Percentiles rank a stretch among this genome's conserved stretches.
These are phyloP conservation scores for Pseudogymnoascus sp. DNA, from an alignment of 2,329 filamentous ascomycete genomes.

Conservation along the genomic window DNA sequence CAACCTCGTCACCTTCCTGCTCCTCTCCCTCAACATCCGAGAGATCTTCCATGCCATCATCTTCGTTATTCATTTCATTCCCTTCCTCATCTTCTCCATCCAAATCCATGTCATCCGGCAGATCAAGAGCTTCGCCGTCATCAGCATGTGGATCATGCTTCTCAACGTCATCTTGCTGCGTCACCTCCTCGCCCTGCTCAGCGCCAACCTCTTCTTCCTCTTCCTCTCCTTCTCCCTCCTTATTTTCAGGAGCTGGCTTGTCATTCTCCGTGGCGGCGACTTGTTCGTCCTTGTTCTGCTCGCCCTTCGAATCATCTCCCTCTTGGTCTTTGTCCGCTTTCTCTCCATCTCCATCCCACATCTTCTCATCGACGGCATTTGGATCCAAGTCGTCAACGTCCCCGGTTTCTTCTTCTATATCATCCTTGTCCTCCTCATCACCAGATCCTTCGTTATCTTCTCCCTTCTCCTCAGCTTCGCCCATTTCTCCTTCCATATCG, in stretches of 20 bases:
- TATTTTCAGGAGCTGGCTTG: slow-evolving; percentile 44
- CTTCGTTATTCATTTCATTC: slow-evolving; percentile 36
- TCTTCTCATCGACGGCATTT: slow-evolving; percentile 90
- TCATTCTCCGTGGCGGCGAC: slow-evolving; percentile 45
- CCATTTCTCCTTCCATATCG: slow-evolving; percentile 80
- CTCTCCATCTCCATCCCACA: slow-evolving; percentile 86
- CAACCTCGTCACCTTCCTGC: slow-evolving; percentile 27
- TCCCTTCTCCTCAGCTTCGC: slow-evolving; percentile 56
- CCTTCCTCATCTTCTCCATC: slow-evolving; percentile 50
- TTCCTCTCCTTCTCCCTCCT: slow-evolving; percentile 41
- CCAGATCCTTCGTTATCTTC: slow-evolving; percentile 54
- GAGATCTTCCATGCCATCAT: slow-evolving; percentile 34
- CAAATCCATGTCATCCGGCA: slow-evolving; percentile 65
- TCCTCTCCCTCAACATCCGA: slow-evolving; percentile 18
- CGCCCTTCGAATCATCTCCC: slow-evolving; percentile 63
- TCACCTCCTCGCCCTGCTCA: slow-evolving; percentile 49
- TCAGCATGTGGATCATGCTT: slow-evolving; percentile 58
- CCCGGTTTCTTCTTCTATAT: slow-evolving; percentile 83
- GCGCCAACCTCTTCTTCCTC: slow-evolving; percentile 45
- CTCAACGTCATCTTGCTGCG: slow-evolving; percentile 47
- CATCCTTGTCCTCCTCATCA: slow-evolving; percentile 59
- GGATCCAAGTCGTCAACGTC: slow-evolving; percentile 87
- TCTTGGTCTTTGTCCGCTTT: slow-evolving; percentile 77
- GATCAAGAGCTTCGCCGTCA: slow-evolving; percentile 59
- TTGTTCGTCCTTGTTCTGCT: slow-evolving; percentile 52